Percentiles rank a stretch among this genome's conserved stretches.
Conservation (phyloP, 1,139 yeast genomes). For the Waltiozyma sp. region DNA sequence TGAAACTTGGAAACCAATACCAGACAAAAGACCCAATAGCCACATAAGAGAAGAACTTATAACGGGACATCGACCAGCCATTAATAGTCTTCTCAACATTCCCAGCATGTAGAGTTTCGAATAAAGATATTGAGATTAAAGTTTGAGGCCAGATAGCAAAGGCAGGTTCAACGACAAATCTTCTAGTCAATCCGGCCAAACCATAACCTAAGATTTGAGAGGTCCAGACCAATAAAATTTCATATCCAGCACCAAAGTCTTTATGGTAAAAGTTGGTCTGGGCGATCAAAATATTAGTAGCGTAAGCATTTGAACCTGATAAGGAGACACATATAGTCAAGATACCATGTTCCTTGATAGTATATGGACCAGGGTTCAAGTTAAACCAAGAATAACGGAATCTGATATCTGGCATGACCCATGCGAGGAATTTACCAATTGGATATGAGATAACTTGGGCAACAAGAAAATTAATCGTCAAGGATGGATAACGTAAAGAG, state of each 20-base stretch:
- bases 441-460: constrained; percentile 45
- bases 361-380: constrained; percentile 47
- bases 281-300: constrained; percentile 46
- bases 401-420: constrained; percentile 26
- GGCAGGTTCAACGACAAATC: constrained; percentile 27
- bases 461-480: constrained; percentile 34
- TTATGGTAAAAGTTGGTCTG: constrained; percentile 39
- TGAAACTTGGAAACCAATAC: constrained; percentile 47
- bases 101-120: constrained; percentile 26
- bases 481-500: constrained; percentile 36
- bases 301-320: constrained; percentile 42
- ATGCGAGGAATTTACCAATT: constrained; percentile 32
- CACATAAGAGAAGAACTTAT: constrained; percentile 34
- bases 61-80: constrained; percentile 36
- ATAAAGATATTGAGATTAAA: constrained; percentile 26
- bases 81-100: constrained; percentile 22
- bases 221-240: constrained; percentile 38
- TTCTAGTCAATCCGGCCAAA: constrained; percentile 37
- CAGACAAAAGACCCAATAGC: constrained; percentile 33
- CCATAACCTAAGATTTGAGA: constrained; percentile 51
- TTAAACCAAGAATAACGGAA: constrained; percentile 21
- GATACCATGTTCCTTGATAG: constrained; percentile 49
- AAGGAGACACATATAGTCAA: constrained; percentile 38
- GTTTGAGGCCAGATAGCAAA: constrained; percentile 30
- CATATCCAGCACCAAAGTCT: constrained; percentile 28